A percentile compares a stretch with the other conserved stretches of the same genome.
These are phyloP conservation scores for Colletotrichum tofieldiae DNA, from an alignment of 2,329 filamentous ascomycete species.

Conservation along the genomic window DNA sequence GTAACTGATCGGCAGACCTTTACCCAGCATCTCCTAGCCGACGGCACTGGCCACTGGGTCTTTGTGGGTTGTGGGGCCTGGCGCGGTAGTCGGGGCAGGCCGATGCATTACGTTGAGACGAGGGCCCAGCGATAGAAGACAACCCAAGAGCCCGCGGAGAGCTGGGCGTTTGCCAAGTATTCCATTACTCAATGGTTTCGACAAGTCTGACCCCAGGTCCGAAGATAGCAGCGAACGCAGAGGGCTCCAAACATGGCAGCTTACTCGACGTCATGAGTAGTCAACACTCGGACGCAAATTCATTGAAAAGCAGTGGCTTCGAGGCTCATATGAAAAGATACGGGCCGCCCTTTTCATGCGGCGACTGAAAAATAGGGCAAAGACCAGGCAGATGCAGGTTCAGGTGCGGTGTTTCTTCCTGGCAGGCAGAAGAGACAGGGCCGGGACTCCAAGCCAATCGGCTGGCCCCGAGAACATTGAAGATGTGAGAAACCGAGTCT, in stretches of 20 bases:
- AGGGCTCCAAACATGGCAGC: not conserved
- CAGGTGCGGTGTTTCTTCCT: not conserved
- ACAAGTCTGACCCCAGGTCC: not conserved
- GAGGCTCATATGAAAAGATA: not conserved
- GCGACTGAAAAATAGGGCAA: not conserved
- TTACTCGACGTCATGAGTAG: not conserved
- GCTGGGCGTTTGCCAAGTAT: not conserved
- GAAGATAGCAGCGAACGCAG: not conserved
- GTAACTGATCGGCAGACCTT: conserved; percentile 2
- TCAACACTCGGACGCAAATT: not conserved
- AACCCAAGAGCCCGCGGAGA: not conserved
- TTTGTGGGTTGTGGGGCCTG: not conserved
- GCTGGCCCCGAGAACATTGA: not conserved
- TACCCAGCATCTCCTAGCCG: not conserved
- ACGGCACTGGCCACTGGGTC: conserved; percentile 1
- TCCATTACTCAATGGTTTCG: not conserved
- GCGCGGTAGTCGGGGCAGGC: not conserved
- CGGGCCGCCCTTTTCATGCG: not conserved
- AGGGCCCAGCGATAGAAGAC: not conserved
- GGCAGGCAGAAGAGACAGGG: not conserved
- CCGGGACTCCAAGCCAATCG: not conserved
- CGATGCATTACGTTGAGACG: not conserved
- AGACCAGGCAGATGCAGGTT: no score
- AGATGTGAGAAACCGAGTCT: not conserved
- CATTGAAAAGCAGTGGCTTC: no score